Conservation (phyloP, 2,329 filamentous ascomycete species). For the Thelonectria rubi region DNA sequence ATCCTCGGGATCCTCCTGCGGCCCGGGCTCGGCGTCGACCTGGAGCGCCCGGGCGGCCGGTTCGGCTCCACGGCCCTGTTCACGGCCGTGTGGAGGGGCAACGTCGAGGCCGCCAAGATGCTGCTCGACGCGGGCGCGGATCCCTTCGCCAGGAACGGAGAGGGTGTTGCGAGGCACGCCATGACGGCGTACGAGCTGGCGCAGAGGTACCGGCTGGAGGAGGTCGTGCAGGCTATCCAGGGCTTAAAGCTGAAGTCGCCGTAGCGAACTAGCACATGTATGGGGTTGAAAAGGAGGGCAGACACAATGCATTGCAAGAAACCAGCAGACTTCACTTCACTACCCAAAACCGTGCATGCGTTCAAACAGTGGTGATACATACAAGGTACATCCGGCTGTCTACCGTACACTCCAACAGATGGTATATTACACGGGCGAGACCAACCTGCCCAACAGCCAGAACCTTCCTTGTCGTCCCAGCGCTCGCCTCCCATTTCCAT, state of each 20-base stretch:
- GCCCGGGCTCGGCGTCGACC: constrained; percentile 28
- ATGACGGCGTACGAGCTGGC: constrained; percentile 9
- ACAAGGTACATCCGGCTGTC: constrained; percentile 42
- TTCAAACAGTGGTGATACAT: constrained; percentile 44
- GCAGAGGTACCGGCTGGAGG: not conserved
- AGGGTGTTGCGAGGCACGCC: not conserved
- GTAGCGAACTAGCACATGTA: not conserved
- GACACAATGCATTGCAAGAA: not conserved
- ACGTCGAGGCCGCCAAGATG: constrained; percentile 34
- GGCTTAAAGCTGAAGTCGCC: not conserved
- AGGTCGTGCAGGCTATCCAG: constrained; percentile 7
- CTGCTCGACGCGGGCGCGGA: constrained; percentile 39
- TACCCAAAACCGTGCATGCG: constrained; percentile 26
- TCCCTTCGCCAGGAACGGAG: constrained; percentile 18
- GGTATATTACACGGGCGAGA: constrained; percentile 45
- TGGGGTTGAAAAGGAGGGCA: not conserved
- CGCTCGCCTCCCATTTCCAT: constrained; percentile 13
- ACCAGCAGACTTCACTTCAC: not conserved
- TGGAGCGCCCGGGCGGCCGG: constrained; percentile 34
- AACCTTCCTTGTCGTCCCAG: constrained; percentile 28
- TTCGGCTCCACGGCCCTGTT: constrained; percentile 36
- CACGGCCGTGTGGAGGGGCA: constrained; percentile 33
- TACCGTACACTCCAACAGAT: constrained; percentile 45
- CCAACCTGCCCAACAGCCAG: constrained; percentile 34
- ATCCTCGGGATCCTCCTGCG: constrained; percentile 33